Conservation (phyloP, 2,329 filamentous ascomycete species). For the Nectriaceae sp. region DNA sequence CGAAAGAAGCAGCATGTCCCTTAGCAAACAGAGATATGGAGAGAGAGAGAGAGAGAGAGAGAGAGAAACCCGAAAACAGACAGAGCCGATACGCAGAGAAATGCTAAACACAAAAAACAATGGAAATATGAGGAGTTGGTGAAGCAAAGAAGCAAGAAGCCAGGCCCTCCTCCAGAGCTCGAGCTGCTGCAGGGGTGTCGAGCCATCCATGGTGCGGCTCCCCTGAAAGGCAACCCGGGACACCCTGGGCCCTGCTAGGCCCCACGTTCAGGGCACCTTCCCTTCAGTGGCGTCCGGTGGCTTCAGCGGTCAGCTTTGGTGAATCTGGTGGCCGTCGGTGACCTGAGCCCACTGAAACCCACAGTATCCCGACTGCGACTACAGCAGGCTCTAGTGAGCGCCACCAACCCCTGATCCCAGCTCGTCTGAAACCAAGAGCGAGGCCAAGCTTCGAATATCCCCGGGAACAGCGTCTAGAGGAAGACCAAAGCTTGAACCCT, state of each 20-base stretch:
- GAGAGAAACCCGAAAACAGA: slow-evolving; percentile 16
- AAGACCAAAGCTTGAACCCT: too few species aligned
- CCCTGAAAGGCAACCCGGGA: slow-evolving; percentile 20
- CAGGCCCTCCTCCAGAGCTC: background rate
- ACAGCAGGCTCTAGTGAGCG: too few species aligned
- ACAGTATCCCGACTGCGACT: too few species aligned
- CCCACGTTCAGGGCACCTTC: slow-evolving; percentile 11
- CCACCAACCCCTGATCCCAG: too few species aligned
- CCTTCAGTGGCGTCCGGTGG: slow-evolving; percentile 8
- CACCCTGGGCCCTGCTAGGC: slow-evolving; percentile 6
- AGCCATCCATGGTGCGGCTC: slow-evolving; percentile 4
- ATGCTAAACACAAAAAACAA: slow-evolving; percentile 19
- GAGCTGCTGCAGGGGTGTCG: background rate
- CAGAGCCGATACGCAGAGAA: slow-evolving; percentile 18
- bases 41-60: slow-evolving; percentile 5
- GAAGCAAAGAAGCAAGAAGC: background rate
- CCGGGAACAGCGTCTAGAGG: too few species aligned
- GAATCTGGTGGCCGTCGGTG: too few species aligned
- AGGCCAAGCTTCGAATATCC: too few species aligned
- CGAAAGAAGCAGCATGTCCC: slow-evolving; percentile 10
- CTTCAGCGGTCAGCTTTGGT: too few species aligned
- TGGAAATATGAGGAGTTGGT: slow-evolving; percentile 1
- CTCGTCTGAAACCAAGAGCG: too few species aligned
- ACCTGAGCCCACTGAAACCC: too few species aligned
- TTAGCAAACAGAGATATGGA: background rate